Conservation (phyloP, 129 eudicot species). For the Scalesia atractyloides region DNA sequence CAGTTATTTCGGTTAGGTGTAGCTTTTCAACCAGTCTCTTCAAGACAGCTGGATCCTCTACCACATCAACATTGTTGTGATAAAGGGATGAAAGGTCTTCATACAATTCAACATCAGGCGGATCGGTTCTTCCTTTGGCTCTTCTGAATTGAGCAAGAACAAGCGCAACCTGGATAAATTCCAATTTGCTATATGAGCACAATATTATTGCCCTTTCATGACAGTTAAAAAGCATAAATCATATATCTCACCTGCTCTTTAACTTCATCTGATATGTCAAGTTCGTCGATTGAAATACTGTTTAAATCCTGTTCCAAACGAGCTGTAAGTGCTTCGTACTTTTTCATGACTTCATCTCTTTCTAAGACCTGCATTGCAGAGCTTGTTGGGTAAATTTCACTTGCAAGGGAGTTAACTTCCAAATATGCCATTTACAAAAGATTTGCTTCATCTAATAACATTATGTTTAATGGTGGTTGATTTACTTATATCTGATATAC, state of each 20-base stretch:
- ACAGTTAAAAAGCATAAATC: conserved; percentile 14
- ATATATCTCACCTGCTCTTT: conserved; percentile 75
- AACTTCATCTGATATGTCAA: conserved; percentile 93
- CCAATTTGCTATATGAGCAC: conserved; percentile 16
- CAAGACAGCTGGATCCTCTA: conserved; percentile 57
- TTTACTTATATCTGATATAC: neutral
- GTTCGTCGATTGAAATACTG: conserved; percentile 52
- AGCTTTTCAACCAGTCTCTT: conserved; percentile 74
- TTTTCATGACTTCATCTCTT: conserved; percentile 69
- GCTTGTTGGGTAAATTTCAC: conserved; percentile 12
- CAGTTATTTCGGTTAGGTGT: conserved; percentile 68
- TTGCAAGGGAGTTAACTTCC: conserved; percentile 6
- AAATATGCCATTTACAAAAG: neutral
- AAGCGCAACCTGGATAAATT: conserved; percentile 66
- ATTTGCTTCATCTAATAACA: neutral
- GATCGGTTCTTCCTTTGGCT: conserved; percentile 82
- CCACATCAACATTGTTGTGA: conserved; percentile 44
- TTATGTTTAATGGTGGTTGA: neutral
- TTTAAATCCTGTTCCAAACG: conserved; percentile 72
- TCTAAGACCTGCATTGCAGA: conserved; percentile 66
- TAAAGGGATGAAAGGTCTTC: conserved; percentile 71
- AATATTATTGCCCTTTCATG: conserved; percentile 4
- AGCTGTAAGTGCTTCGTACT: conserved; percentile 63
- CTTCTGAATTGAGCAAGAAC: conserved; percentile 87
- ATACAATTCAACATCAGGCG: conserved; percentile 62